Percentiles rank a stretch among this genome's conserved stretches.
Evolutionary conservation across 176 grass and related monocot genomes (phyloP).

Genomic region (Saccharum spontaneum): DNA sequence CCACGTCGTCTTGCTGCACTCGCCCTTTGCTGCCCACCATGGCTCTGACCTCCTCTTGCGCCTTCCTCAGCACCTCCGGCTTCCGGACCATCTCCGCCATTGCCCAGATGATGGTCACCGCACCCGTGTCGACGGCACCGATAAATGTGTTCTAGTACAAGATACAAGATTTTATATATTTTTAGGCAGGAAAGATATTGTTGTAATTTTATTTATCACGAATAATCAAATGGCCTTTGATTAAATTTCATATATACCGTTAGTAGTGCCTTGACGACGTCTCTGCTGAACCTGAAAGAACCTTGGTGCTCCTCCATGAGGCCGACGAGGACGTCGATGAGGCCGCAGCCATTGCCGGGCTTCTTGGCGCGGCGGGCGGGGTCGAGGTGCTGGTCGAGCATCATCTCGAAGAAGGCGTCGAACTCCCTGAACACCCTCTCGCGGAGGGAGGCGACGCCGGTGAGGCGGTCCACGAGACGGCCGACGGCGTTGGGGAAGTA

Average conservation of each 20-base stretch:
- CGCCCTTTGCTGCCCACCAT: background rate
- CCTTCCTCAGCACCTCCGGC: background rate
- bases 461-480: background rate
- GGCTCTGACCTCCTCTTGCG: constrained; percentile 9
- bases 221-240: no score
- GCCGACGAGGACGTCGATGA: constrained; percentile 23
- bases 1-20: constrained; percentile 4
- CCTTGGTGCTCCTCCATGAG: constrained; percentile 1
- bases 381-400: background rate
- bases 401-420: constrained; percentile 7
- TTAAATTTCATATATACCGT: no score
- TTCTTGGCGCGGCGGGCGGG: background rate
- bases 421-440: background rate
- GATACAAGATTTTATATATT: background rate
- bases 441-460: background rate
- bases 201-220: no score
- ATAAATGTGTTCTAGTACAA: constrained; percentile 12
- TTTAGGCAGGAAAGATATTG: background rate
- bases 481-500: constrained; percentile 5
- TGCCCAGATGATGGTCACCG: constrained; percentile 20
- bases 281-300: constrained; percentile 5
- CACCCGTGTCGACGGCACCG: background rate
- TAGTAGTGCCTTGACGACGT: no score
- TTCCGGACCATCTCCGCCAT: constrained; percentile 24
- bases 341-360: background rate